Conservation (phyloP, 208 protist genomes). For the Leishmania arabica region DNA sequence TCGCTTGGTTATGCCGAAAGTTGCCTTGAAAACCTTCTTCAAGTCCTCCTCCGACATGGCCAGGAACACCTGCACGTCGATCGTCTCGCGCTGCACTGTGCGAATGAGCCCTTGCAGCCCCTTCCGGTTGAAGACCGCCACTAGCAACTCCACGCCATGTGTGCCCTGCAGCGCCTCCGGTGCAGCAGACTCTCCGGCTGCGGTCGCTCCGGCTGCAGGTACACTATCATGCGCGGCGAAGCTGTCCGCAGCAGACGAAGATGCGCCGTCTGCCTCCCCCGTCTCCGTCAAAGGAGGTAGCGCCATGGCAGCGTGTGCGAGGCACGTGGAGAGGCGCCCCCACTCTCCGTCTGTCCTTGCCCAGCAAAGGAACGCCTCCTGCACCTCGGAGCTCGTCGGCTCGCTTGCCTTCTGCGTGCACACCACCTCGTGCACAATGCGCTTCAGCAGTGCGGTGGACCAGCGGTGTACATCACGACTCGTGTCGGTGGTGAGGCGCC, state of each 20-base stretch:
- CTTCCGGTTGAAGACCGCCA: conserved; percentile 60
- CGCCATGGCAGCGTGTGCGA: conserved; percentile 47
- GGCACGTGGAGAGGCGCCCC: conserved; percentile 37
- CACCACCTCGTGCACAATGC: conserved; percentile 53
- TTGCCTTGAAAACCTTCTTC: conserved; percentile 78
- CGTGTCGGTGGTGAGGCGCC: conserved; percentile 62
- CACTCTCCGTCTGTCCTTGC: conserved; percentile 16
- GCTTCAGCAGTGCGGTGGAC: conserved; percentile 42
- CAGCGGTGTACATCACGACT: conserved; percentile 52
- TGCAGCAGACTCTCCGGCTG: neutral
- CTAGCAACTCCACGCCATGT: conserved; percentile 49
- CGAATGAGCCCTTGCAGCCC: conserved; percentile 54
- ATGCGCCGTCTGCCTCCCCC: neutral
- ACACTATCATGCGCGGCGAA: neutral
- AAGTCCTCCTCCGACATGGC: conserved; percentile 78
- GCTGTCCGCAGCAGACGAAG: neutral
- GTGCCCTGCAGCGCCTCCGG: conserved; percentile 32
- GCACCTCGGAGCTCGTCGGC: conserved; percentile 24
- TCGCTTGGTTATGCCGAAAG: conserved; percentile 78
- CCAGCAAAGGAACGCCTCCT: conserved; percentile 41
- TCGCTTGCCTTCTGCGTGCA: conserved; percentile 34
- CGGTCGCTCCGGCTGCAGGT: neutral
- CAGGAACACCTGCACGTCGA: conserved; percentile 83
- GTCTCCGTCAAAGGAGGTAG: conserved; percentile 42
- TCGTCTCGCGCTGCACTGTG: conserved; percentile 59